Conservation (phyloP, 2,329 filamentous ascomycete genomes). For the Aspergillus cejpii region DNA sequence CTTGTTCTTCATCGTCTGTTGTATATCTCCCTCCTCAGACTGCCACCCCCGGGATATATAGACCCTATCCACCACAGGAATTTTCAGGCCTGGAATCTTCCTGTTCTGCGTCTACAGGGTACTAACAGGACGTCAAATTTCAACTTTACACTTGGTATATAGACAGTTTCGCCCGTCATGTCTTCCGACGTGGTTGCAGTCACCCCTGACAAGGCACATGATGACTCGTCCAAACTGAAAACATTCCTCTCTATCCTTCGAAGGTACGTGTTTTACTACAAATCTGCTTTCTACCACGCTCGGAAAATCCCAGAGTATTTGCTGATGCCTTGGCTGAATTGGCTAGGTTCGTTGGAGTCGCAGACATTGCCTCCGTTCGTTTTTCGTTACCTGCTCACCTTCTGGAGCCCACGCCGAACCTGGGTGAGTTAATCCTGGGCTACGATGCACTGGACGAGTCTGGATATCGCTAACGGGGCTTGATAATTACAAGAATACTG, state of each 20-base stretch:
- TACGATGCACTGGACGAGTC: not conserved
- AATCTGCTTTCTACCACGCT: conserved; percentile 27
- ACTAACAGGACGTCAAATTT: not conserved
- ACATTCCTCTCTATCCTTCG: conserved; percentile 82
- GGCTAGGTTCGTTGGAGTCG: conserved; percentile 82
- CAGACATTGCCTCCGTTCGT: conserved; percentile 89
- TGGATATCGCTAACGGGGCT: conserved; percentile 14
- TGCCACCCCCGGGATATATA: too few relatives aligned
- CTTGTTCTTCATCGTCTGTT: too few relatives aligned
- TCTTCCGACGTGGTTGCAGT: conserved; percentile 26
- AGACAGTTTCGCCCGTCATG: conserved; percentile 16
- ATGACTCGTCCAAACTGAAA: conserved; percentile 80
- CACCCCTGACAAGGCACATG: conserved; percentile 52
- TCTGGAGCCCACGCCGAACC: conserved; percentile 88
- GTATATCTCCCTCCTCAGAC: too few relatives aligned
- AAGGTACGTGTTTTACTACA: conserved; percentile 53
- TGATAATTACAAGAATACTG: conserved; percentile 66
- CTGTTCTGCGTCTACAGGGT: too few relatives aligned
- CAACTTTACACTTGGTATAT: not conserved
- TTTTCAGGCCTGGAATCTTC: too few relatives aligned
- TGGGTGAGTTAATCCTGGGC: conserved; percentile 49
- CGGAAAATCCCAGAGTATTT: conserved; percentile 9
- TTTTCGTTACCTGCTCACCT: conserved; percentile 95
- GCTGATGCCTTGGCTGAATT: not conserved
- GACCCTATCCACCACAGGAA: too few relatives aligned